A percentile compares a stretch with the other conserved stretches of the same genome.
These are phyloP conservation scores for Solanum piurae DNA, from an alignment of 257 asterid species.

Conservation along the genomic window DNA sequence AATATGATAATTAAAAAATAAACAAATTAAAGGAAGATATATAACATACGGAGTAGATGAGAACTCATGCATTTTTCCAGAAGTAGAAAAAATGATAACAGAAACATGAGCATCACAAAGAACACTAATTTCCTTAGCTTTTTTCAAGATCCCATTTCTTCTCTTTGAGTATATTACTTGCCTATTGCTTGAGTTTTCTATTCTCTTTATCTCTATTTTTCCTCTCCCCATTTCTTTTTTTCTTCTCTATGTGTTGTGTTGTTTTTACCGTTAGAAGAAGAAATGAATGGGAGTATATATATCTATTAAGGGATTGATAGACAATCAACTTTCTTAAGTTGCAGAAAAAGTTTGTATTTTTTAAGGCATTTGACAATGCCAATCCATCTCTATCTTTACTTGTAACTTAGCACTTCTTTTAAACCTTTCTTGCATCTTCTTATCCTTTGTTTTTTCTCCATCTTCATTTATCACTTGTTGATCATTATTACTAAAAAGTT, in stretches of 20 bases:
- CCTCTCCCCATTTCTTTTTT: slow-evolving; percentile 17
- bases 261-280: not conserved
- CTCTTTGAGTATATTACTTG: slow-evolving; percentile 64
- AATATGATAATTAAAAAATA: not conserved
- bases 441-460: too few species aligned
- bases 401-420: too few species aligned
- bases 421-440: too few species aligned
- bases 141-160: slow-evolving; percentile 65
- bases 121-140: slow-evolving; percentile 65
- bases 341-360: not conserved
- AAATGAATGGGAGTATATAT: not conserved
- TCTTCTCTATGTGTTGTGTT: not conserved
- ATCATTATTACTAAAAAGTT: too few species aligned
- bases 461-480: too few species aligned
- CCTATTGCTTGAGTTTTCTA: slow-evolving; percentile 57
- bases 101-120: slow-evolving; percentile 66
- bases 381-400: not conserved
- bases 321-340: slow-evolving; percentile 3
- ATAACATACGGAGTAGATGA: slow-evolving; percentile 51
- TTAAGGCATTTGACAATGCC: not conserved
- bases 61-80: slow-evolving; percentile 72
- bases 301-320: slow-evolving; percentile 1
- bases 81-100: slow-evolving; percentile 49
- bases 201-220: slow-evolving; percentile 42
- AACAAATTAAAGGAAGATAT: not conserved